These are phyloP conservation scores for Chrysanthemum seticuspe DNA, from an alignment of 129 eudicot genomes.

Conservation along the genomic window DNA sequence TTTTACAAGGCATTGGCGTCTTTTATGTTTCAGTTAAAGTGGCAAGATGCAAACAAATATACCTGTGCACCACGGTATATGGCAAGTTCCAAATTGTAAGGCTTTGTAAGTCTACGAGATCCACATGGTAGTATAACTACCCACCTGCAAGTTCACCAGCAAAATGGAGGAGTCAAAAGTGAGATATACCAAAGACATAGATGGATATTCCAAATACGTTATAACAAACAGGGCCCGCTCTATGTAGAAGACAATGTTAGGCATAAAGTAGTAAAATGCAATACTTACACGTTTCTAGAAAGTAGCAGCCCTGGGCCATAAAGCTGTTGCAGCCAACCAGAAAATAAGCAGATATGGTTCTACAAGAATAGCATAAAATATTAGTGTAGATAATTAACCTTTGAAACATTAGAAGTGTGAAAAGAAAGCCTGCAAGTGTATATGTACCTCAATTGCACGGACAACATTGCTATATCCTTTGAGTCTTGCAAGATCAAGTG, in stretches of 20 bases:
- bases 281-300: constrained; percentile 78
- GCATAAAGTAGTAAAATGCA: neutral
- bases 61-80: constrained; percentile 71
- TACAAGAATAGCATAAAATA: constrained; percentile 26
- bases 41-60: constrained; percentile 7
- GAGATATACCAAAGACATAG: constrained; percentile 4
- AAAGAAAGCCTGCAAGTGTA: neutral
- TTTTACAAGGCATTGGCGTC: too few relatives aligned
- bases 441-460: constrained; percentile 75
- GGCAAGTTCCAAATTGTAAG: constrained; percentile 88
- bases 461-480: constrained; percentile 81
- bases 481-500: constrained; percentile 91
- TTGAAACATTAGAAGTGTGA: constrained; percentile 6
- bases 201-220: constrained; percentile 7
- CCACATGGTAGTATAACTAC: constrained; percentile 86
- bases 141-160: constrained; percentile 53
- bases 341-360: constrained; percentile 82
- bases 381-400: neutral
- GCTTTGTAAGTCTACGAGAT: constrained; percentile 57
- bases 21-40: neutral
- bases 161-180: neutral
- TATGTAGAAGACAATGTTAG: neutral
- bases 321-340: constrained; percentile 91
- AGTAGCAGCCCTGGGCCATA: constrained; percentile 88
- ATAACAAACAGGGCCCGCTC: neutral